phyloP scores from a whole-genome alignment of 495 filamentous ascomycete species.

The Daldinia loculata region DNA sequence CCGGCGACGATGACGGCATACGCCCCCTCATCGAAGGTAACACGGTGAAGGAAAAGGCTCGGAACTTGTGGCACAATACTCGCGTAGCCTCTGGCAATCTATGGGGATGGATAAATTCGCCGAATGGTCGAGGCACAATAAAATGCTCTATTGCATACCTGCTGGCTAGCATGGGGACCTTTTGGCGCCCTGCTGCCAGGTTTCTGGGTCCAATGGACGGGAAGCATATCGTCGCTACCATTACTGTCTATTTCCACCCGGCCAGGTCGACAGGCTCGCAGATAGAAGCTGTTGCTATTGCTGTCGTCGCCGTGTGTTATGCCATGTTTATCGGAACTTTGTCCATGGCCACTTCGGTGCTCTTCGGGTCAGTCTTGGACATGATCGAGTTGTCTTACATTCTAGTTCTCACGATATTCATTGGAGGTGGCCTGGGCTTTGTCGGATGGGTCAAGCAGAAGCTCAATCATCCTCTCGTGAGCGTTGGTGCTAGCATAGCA shows the following conservation, averaged over 20 bases:
- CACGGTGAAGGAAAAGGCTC: constrained; percentile 39
- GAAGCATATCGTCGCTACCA: constrained; percentile 93
- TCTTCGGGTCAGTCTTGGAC: constrained; percentile 72
- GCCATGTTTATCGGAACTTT: constrained; percentile 80
- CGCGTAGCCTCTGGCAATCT: constrained; percentile 35
- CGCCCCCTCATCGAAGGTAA: constrained; percentile 43
- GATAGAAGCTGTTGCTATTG: constrained; percentile 87
- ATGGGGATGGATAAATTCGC: constrained; percentile 57
- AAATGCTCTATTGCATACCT: constrained; percentile 96
- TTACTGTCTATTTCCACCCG: constrained; percentile 97
- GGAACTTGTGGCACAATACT: constrained; percentile 41
- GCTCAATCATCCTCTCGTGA: constrained; percentile 85
- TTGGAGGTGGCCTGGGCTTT: constrained; percentile 87
- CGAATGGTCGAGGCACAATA: constrained; percentile 75
- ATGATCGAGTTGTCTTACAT: constrained; percentile 77
- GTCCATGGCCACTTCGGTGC: constrained; percentile 85
- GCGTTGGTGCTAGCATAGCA: constrained; percentile 87
- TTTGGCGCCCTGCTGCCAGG: constrained; percentile 74
- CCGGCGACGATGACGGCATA: constrained; percentile 37
- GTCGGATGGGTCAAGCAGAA: constrained; percentile 93
- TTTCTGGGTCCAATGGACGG: constrained; percentile 88
- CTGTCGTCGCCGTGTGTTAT: constrained; percentile 82
- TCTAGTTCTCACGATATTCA: constrained; percentile 84
- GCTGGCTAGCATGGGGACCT: constrained; percentile 87
- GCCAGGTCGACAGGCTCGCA: constrained; percentile 89